Conservation (phyloP, 108 stramenopile species). For the Pseudonitzschia pungens region DNA sequence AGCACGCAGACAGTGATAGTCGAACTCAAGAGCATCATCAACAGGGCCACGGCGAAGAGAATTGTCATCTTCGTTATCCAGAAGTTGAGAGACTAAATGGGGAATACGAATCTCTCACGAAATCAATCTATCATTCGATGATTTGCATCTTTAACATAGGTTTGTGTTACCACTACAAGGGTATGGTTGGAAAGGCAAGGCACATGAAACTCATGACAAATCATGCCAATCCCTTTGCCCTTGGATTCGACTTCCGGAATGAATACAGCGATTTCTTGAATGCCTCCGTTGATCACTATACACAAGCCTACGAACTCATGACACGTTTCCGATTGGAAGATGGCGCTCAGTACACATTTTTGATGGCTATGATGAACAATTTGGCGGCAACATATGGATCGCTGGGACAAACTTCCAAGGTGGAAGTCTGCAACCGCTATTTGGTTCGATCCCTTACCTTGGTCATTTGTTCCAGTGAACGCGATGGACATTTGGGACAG, state of each 20-base stretch:
- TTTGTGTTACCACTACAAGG: conserved; percentile 14
- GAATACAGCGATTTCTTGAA: conserved; percentile 1
- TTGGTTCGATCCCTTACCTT: conserved; percentile 1
- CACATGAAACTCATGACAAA: not conserved
- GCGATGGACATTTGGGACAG: conserved; percentile 13
- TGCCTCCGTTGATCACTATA: conserved; percentile 7
- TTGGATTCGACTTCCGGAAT: not conserved
- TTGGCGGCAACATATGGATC: not conserved
- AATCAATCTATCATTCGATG: conserved; percentile 9
- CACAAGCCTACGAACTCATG: conserved; percentile 12
- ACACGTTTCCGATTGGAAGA: conserved; percentile 13
- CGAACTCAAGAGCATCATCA: not conserved
- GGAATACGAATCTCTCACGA: not conserved
- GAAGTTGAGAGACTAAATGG: not conserved
- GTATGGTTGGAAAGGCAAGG: not conserved
- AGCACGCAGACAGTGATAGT: not conserved
- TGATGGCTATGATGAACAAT: conserved; percentile 16
- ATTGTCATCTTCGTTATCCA: not conserved
- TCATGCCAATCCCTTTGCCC: not conserved
- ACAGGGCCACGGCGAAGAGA: not conserved
- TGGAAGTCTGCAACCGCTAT: conserved; percentile 1
- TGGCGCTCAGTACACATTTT: not conserved
- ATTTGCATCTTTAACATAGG: conserved; percentile 11
- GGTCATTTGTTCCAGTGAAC: conserved; percentile 6
- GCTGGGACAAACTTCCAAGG: not conserved